phyloP scores from a whole-genome alignment of 108 stramenopile genomes.

The Cyclotella choctawhatcheeana region DNA sequence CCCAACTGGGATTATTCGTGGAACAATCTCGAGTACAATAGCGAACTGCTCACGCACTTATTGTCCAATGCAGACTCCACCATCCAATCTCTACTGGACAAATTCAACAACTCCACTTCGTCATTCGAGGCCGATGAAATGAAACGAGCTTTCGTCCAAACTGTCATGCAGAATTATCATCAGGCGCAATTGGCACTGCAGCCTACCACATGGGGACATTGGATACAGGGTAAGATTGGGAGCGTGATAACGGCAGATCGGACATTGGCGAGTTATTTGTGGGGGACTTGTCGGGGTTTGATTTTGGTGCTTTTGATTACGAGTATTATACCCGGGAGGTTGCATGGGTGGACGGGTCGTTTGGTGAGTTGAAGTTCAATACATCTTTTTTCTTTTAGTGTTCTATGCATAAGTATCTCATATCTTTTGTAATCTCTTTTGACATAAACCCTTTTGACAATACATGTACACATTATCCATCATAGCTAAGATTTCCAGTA shows the following conservation, averaged over 20 bases:
- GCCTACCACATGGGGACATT: conserved; percentile 35
- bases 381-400: too few relatives aligned
- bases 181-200: conserved; percentile 16
- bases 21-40: background rate
- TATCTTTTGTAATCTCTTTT: too few relatives aligned
- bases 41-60: background rate
- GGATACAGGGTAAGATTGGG: conserved; percentile 51
- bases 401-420: too few relatives aligned
- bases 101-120: conserved; percentile 14
- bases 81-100: background rate
- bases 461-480: too few relatives aligned
- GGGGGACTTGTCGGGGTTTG: conserved; percentile 73
- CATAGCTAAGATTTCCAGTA: conserved; percentile 86
- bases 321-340: conserved; percentile 72
- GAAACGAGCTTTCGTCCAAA: conserved; percentile 25
- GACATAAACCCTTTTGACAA: too few relatives aligned
- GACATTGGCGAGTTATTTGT: conserved; percentile 72
- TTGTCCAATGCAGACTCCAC: background rate
- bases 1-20: too few relatives aligned
- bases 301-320: conserved; percentile 54
- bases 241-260: conserved; percentile 68
- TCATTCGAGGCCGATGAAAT: conserved; percentile 11
- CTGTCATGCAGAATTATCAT: conserved; percentile 37
- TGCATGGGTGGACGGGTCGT: conserved; percentile 71
- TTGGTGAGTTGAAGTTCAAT: too few relatives aligned